These are phyloP conservation scores for Glycine latifolia DNA, from an alignment of 306 rosid species.

Conservation along the genomic window DNA sequence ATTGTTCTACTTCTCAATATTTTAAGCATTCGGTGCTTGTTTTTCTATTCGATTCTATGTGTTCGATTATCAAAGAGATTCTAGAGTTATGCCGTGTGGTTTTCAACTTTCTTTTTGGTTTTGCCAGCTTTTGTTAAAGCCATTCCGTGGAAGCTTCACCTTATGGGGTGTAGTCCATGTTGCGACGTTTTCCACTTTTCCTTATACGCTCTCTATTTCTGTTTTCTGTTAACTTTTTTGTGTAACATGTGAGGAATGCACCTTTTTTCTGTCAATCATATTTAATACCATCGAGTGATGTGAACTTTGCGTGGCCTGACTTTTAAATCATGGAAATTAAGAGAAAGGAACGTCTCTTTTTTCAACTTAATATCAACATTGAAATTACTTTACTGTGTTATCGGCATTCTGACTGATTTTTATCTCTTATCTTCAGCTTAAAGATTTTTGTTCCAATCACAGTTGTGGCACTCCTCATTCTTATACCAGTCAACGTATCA, in stretches of 20 bases:
- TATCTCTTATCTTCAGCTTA: conserved; percentile 58
- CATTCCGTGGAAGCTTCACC: conserved; percentile 45
- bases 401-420: conserved; percentile 11
- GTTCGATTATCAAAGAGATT: conserved; percentile 7
- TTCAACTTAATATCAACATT: background rate
- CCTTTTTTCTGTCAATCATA: background rate
- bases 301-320: background rate
- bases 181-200: conserved; percentile 37
- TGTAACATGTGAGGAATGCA: conserved; percentile 37
- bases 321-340: conserved; percentile 7
- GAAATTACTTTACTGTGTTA: conserved; percentile 28
- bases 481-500: conserved; percentile 92
- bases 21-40: background rate
- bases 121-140: conserved; percentile 41
- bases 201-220: conserved; percentile 19
- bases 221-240: conserved; percentile 29
- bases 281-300: background rate
- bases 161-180: conserved; percentile 26
- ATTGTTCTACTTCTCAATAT: conserved; percentile 15
- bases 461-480: conserved; percentile 81
- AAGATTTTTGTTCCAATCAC: conserved; percentile 84
- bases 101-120: conserved; percentile 46
- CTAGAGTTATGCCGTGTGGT: conserved; percentile 46
- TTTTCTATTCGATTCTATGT: background rate
- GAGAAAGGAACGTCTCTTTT: background rate